Conservation (phyloP, 768 basidiomycete genomes). For the Pisolithus marmoratus region DNA sequence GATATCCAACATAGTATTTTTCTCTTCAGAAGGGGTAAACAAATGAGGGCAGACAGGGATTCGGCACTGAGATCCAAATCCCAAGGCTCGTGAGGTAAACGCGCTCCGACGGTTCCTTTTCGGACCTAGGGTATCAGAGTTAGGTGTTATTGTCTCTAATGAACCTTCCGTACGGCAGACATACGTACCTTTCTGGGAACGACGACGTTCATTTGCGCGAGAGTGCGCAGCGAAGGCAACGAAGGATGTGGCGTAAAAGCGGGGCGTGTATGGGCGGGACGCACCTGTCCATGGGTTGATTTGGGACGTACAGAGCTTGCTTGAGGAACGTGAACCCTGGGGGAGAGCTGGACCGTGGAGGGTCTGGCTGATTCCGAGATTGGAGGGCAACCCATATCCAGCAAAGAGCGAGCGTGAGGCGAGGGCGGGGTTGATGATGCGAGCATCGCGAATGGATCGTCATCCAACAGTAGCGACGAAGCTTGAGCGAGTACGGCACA, state of each 20-base stretch:
- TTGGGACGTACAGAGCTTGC: constrained; percentile 20
- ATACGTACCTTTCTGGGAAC: constrained; percentile 33
- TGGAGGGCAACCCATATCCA: constrained; percentile 2
- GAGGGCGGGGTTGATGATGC: constrained; percentile 19
- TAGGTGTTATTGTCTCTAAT: too few relatives aligned
- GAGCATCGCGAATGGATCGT: constrained; percentile 71
- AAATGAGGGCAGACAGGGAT: constrained; percentile 2
- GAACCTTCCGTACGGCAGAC: not conserved
- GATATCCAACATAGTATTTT: not conserved
- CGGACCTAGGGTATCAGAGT: constrained; percentile 23
- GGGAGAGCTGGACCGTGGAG: constrained; percentile 11
- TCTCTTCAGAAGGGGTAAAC: not conserved
- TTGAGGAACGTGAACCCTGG: constrained; percentile 5
- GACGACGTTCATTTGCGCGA: constrained; percentile 31
- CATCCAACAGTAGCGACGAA: constrained; percentile 43
- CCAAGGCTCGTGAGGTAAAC: constrained; percentile 40
- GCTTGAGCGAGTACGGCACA: not conserved
- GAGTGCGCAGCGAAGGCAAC: constrained; percentile 35
- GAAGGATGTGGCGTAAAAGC: constrained; percentile 38
- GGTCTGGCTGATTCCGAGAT: constrained; percentile 8
- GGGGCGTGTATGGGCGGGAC: constrained; percentile 37
- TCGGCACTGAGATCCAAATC: constrained; percentile 19
- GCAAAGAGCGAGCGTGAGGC: constrained; percentile 1
- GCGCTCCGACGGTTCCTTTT: constrained; percentile 38
- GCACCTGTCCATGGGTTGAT: constrained; percentile 29